Percentiles rank a stretch among this genome's conserved stretches.
phyloP scores from a whole-genome alignment of 1,139 yeast species.

The Taphrina deformans region DNA sequence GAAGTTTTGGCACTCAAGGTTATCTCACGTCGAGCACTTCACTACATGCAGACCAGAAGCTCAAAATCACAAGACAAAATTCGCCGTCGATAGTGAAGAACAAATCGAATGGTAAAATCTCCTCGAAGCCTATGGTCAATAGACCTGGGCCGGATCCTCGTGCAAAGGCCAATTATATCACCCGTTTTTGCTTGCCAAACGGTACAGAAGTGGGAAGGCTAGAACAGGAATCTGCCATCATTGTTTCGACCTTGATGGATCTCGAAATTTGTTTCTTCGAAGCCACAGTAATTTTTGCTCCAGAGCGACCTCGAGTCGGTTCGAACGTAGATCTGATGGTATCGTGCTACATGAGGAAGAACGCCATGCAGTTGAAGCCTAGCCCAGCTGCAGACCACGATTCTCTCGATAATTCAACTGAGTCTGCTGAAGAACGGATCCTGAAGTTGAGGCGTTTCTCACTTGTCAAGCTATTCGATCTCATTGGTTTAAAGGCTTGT shows the following conservation, averaged over 20 bases:
- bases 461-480: slow-evolving; percentile 57
- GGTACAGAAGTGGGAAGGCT: slow-evolving; percentile 75
- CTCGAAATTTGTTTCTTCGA: slow-evolving; percentile 57
- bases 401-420: slow-evolving; percentile 37
- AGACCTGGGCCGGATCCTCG: slow-evolving; percentile 17
- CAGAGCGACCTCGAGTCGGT: slow-evolving; percentile 64
- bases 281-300: slow-evolving; percentile 62
- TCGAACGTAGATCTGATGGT: slow-evolving; percentile 66
- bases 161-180: slow-evolving; percentile 43
- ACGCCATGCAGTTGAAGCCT: slow-evolving; percentile 50
- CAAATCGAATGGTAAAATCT: not conserved
- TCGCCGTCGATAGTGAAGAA: slow-evolving; percentile 39
- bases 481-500: slow-evolving; percentile 48
- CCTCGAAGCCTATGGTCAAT: slow-evolving; percentile 3
- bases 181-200: slow-evolving; percentile 43
- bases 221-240: slow-evolving; percentile 69
- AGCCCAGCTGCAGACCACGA: slow-evolving; percentile 33
- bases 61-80: slow-evolving; percentile 47
- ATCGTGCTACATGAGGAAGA: slow-evolving; percentile 58
- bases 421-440: slow-evolving; percentile 50
- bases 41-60: slow-evolving; percentile 55
- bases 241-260: slow-evolving; percentile 66
- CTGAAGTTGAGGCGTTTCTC: slow-evolving; percentile 60
- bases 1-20: slow-evolving; percentile 69
- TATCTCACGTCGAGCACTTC: slow-evolving; percentile 76